Evolutionary conservation across 2,329 filamentous ascomycete genomes (phyloP).

Genomic region (Sporothrix protearum): DNA sequence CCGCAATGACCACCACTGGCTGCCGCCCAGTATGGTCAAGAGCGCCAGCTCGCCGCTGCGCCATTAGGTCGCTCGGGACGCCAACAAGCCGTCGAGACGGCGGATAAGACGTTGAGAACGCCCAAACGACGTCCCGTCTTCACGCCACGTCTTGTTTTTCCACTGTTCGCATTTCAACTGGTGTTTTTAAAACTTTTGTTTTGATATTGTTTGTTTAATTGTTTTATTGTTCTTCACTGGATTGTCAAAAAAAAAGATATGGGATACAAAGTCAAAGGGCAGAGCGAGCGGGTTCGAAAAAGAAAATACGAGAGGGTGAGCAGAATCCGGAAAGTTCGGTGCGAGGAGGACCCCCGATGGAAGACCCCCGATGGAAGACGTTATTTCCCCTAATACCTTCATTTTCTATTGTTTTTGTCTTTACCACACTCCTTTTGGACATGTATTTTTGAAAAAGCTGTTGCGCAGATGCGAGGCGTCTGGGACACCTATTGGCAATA

Average conservation of each 20-base stretch:
- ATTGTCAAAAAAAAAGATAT: neutral
- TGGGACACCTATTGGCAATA: neutral
- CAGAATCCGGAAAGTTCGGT: neutral
- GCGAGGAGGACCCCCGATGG: neutral
- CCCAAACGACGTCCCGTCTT: neutral
- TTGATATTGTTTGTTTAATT: slow-evolving; percentile 13
- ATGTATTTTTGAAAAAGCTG: neutral
- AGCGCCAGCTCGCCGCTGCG: slow-evolving; percentile 16
- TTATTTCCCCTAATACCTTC: neutral
- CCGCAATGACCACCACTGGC: slow-evolving; percentile 55
- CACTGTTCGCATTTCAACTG: slow-evolving; percentile 1
- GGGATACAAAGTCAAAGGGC: neutral
- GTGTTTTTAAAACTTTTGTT: neutral
- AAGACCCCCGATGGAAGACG: neutral
- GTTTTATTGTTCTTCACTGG: neutral
- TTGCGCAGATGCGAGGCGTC: slow-evolving; percentile 9
- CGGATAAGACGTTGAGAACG: neutral
- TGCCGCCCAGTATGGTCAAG: slow-evolving; percentile 35
- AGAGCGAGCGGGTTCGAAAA: neutral
- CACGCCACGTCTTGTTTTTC: neutral
- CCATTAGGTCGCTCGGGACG: neutral
- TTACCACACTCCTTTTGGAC: slow-evolving; percentile 7
- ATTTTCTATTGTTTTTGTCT: neutral
- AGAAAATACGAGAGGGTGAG: neutral
- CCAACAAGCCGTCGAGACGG: neutral